A percentile compares a stretch with the other conserved stretches of the same genome.
Evolutionary conservation across 2,329 filamentous ascomycete genomes (phyloP).

Genomic region (Stagonosporopsis chrysanthemi): DNA sequence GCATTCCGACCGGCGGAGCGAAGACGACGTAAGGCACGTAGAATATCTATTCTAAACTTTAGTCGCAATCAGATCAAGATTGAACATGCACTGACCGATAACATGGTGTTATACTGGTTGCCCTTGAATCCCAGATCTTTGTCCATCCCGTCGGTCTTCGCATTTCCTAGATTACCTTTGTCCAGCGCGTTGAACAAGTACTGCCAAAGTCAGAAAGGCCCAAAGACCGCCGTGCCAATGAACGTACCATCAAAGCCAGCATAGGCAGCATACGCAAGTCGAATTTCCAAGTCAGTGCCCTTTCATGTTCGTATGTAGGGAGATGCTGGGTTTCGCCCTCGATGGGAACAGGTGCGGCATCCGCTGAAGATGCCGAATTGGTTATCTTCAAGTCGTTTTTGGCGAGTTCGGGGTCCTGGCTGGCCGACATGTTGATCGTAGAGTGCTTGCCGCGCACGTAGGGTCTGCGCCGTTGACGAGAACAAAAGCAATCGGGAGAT

Average conservation of each 20-base stretch:
- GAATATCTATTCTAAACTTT: constrained; percentile 61
- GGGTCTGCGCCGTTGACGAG: neutral
- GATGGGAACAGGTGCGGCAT: constrained; percentile 32
- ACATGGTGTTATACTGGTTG: constrained; percentile 72
- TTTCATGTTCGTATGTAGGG: constrained; percentile 48
- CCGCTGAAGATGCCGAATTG: constrained; percentile 37
- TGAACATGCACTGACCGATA: constrained; percentile 51
- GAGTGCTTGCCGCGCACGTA: neutral
- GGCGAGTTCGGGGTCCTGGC: constrained; percentile 38
- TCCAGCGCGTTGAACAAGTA: constrained; percentile 61
- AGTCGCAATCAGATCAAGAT: neutral
- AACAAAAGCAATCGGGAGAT: neutral
- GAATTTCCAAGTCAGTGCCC: constrained; percentile 62
- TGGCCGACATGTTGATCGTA: constrained; percentile 32
- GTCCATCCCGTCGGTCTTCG: constrained; percentile 54
- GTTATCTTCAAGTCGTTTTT: constrained; percentile 41
- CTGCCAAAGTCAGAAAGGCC: constrained; percentile 28
- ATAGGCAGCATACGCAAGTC: constrained; percentile 64
- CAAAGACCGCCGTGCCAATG: too few relatives aligned
- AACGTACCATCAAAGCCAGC: constrained; percentile 58
- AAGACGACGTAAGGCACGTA: constrained; percentile 78
- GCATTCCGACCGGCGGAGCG: constrained; percentile 69
- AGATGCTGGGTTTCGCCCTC: constrained; percentile 45
- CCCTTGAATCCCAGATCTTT: constrained; percentile 65
- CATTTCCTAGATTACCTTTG: constrained; percentile 50